Percentiles rank a stretch among this genome's conserved stretches.
Conservation (phyloP, 1,139 yeast species). For the Yamadazyma oceani region DNA sequence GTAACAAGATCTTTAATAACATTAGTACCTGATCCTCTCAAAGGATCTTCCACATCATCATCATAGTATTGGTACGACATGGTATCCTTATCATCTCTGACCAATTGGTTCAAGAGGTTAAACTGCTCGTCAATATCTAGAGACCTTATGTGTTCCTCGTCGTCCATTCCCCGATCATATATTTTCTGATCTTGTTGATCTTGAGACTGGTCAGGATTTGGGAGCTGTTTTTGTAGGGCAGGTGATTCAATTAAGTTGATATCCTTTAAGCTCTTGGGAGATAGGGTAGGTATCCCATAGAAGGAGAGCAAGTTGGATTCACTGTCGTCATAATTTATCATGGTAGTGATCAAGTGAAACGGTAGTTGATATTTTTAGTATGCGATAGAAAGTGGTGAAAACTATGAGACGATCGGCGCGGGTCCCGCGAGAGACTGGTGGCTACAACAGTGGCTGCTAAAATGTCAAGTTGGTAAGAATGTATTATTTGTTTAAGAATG, state of each 20-base stretch:
- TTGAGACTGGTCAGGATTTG: slow-evolving; percentile 23
- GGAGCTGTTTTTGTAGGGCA: slow-evolving; percentile 16
- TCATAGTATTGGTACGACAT: slow-evolving; percentile 12
- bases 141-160: slow-evolving; percentile 16
- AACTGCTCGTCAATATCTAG: slow-evolving; percentile 32
- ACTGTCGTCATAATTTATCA: slow-evolving; percentile 29
- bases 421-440: too few relatives aligned
- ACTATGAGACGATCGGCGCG: too few relatives aligned
- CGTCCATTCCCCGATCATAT: slow-evolving; percentile 1
- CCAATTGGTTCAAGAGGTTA: slow-evolving; percentile 26
- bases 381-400: too few relatives aligned
- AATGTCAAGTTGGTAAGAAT: too few relatives aligned
- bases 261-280: slow-evolving; percentile 24
- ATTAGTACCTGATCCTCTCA: slow-evolving; percentile 49
- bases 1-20: slow-evolving; percentile 43
- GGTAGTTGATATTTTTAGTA: too few relatives aligned
- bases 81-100: slow-evolving; percentile 16
- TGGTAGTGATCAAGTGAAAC: slow-evolving; percentile 9
- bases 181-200: not conserved
- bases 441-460: too few relatives aligned
- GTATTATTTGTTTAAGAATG: not conserved
- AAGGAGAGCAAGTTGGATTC: slow-evolving; percentile 20
- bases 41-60: slow-evolving; percentile 50
- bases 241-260: slow-evolving; percentile 13
- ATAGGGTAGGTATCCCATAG: slow-evolving; percentile 27